Conservation (phyloP, 257 asterid genomes). For the Rehmannia glutinosa region DNA sequence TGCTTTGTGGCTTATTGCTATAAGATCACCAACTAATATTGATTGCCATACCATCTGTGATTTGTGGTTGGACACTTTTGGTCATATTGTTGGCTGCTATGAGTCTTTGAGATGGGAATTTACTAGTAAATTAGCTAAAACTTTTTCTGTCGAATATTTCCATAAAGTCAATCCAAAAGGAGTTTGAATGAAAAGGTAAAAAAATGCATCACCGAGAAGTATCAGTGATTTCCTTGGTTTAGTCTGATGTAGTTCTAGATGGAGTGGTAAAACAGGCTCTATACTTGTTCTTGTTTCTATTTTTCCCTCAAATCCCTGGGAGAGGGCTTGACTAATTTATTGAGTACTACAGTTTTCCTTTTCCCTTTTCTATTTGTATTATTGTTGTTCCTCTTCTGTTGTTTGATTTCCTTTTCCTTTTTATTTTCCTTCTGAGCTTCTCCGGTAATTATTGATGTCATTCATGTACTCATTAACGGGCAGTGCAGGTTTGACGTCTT, state of each 20-base stretch:
- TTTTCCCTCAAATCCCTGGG: neutral
- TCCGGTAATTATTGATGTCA: constrained; percentile 2
- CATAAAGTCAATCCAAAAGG: neutral
- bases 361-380: neutral
- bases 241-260: neutral
- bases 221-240: constrained; percentile 5
- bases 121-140: neutral
- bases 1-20: constrained; percentile 5
- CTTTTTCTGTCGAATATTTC: neutral
- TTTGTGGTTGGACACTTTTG: neutral
- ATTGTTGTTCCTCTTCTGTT: neutral
- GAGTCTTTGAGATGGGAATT: neutral
- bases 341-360: neutral
- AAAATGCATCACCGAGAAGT: neutral
- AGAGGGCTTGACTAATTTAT: neutral
- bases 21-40: neutral
- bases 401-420: neutral
- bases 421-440: neutral
- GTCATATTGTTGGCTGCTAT: neutral
- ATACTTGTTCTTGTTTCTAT: neutral
- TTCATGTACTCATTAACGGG: constrained; percentile 25
- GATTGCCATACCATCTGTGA: neutral
- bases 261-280: neutral
- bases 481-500: constrained; percentile 80
- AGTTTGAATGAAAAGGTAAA: neutral